A percentile compares a stretch with the other conserved stretches of the same genome.
Conservation (phyloP, 2,329 filamentous ascomycete genomes). For the Aschersonia sp. region DNA sequence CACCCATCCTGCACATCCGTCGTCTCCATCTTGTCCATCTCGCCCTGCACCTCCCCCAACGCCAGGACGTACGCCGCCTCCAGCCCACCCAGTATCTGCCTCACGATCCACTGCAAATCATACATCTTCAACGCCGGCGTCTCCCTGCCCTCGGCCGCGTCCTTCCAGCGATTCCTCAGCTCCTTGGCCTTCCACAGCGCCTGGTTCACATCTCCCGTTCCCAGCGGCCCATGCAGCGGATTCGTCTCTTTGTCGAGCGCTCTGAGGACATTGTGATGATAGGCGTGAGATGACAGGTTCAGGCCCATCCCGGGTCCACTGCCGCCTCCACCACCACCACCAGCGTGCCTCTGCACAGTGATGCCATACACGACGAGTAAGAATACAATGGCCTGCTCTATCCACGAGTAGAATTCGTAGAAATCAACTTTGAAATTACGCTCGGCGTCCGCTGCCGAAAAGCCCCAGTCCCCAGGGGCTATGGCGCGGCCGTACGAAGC, state of each 20-base stretch:
- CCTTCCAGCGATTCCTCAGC: constrained; percentile 59
- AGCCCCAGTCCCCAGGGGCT: constrained; percentile 18
- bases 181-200: constrained; percentile 54
- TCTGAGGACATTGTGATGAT: constrained; percentile 55
- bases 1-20: constrained; percentile 13
- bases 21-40: constrained; percentile 23
- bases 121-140: constrained; percentile 38
- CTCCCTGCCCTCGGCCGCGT: constrained; percentile 34
- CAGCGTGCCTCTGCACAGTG: constrained; percentile 19
- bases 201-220: constrained; percentile 35
- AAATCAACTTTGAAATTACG: constrained; percentile 68
- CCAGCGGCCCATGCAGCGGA: constrained; percentile 41
- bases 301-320: too few species aligned
- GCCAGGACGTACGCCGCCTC: constrained; percentile 42
- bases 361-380: constrained; percentile 51
- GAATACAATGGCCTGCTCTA: constrained; percentile 56
- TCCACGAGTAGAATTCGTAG: constrained; percentile 59
- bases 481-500: constrained; percentile 38
- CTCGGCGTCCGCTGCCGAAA: constrained; percentile 32
- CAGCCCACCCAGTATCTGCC: constrained; percentile 40
- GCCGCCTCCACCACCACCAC: background rate
- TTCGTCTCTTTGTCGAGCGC: constrained; percentile 42
- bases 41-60: constrained; percentile 22
- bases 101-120: constrained; percentile 45
- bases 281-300: constrained; percentile 28